Conservation (phyloP, 345 rosid species). For the Nasturtium officinale region DNA sequence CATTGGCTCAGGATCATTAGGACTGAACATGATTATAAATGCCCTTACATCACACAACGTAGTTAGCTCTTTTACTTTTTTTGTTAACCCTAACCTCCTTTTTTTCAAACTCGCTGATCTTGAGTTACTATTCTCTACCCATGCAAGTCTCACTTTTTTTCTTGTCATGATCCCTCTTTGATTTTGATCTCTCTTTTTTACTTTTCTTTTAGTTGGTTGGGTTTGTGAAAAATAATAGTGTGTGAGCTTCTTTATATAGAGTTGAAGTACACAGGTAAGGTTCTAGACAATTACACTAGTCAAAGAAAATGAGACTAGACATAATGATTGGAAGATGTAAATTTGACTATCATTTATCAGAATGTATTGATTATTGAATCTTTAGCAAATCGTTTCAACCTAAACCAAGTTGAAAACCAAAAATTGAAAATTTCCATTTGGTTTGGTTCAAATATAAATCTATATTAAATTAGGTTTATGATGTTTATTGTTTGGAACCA, state of each 20-base stretch:
- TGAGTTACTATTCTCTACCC: constrained; percentile 44
- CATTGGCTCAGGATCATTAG: constrained; percentile 47
- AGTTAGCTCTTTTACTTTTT: constrained; percentile 61
- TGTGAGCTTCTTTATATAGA: neutral
- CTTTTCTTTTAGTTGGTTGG: neutral
- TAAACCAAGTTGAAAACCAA: neutral
- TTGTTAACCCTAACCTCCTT: constrained; percentile 56
- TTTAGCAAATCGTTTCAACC: neutral
- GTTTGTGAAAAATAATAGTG: neutral
- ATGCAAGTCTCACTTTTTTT: constrained; percentile 56
- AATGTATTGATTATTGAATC: neutral
- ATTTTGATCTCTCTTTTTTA: neutral
- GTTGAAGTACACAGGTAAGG: neutral
- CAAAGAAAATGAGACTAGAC: neutral
- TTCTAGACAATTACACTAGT: neutral
- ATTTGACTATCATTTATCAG: neutral
- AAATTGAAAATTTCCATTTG: neutral
- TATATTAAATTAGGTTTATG: neutral
- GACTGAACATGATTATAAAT: constrained; percentile 56
- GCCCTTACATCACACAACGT: constrained; percentile 61
- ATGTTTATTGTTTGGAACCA: neutral
- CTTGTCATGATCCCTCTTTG: constrained; percentile 47
- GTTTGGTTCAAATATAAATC: too few species aligned
- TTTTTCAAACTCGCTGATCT: constrained; percentile 56
- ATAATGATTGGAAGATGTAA: neutral